These are phyloP conservation scores for Phytophthora hibernalis DNA, from an alignment of 352 stramenopile genomes.

Conservation along the genomic window DNA sequence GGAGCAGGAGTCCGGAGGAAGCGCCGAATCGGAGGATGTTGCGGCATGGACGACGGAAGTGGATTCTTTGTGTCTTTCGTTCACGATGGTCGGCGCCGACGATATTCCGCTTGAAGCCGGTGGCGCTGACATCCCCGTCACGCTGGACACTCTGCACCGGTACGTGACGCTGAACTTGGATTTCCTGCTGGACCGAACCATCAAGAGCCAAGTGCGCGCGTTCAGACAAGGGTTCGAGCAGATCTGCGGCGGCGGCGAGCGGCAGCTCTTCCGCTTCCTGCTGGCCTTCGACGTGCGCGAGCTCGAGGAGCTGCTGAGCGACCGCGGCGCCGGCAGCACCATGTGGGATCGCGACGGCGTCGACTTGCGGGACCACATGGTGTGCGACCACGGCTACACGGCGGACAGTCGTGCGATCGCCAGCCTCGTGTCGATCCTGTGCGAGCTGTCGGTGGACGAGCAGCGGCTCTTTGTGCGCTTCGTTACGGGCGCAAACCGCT, in stretches of 20 bases:
- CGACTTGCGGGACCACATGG: conserved; percentile 77
- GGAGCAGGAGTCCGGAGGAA: conserved; percentile 1
- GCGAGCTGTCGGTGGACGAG: conserved; percentile 68
- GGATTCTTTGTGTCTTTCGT: conserved; percentile 73
- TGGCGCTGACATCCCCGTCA: conserved; percentile 58
- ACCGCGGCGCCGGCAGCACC: conserved; percentile 44
- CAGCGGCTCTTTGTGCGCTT: conserved; percentile 90
- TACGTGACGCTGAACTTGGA: conserved; percentile 66
- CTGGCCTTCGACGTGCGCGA: conserved; percentile 68
- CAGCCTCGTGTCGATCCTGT: conserved; percentile 81
- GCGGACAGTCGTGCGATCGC: conserved; percentile 65
- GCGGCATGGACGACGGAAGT: conserved; percentile 43
- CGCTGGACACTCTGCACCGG: conserved; percentile 46
- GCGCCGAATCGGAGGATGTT: conserved; percentile 25
- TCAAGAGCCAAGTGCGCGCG: conserved; percentile 63
- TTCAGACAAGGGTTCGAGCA: conserved; percentile 76
- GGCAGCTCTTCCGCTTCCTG: conserved; percentile 47
- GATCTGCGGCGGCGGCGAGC: conserved; percentile 52
- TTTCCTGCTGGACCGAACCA: conserved; percentile 72
- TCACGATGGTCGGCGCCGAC: conserved; percentile 77
- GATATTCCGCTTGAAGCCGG: conserved; percentile 58
- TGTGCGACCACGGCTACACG: conserved; percentile 90
- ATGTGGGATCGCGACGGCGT: conserved; percentile 79
- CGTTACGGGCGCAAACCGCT: conserved; percentile 87
- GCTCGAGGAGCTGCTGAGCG: conserved; percentile 71